Percentiles rank a stretch among this genome's conserved stretches.
These are phyloP conservation scores for Talaromyces borbonicus DNA, from an alignment of 495 filamentous ascomycete genomes.

Conservation along the genomic window DNA sequence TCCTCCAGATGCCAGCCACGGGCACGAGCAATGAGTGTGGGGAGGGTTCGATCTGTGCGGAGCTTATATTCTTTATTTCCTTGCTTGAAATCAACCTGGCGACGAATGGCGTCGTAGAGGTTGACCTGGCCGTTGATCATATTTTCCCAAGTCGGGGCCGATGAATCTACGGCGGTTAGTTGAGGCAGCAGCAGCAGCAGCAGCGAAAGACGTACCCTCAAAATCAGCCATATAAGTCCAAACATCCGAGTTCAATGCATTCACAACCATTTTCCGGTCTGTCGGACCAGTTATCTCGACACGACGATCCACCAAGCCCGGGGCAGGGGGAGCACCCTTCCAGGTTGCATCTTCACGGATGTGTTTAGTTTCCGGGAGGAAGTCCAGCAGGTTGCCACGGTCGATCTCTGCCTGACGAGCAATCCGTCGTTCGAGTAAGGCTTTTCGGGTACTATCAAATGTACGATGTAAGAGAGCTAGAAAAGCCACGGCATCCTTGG, in stretches of 20 bases:
- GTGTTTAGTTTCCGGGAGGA: slow-evolving; percentile 91
- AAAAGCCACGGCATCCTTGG: slow-evolving; percentile 83
- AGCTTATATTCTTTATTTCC: slow-evolving; percentile 96
- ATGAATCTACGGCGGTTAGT: slow-evolving; percentile 59
- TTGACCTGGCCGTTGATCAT: slow-evolving; percentile 99
- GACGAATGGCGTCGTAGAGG: slow-evolving; percentile 92
- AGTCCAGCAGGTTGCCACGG: slow-evolving; percentile 83
- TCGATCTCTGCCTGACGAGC: slow-evolving; percentile 91
- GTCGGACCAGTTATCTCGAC: slow-evolving; percentile 99
- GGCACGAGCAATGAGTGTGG: slow-evolving; percentile 78
- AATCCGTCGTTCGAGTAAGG: slow-evolving; percentile 75
- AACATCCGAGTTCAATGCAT: slow-evolving; percentile 92
- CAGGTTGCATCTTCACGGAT: slow-evolving; percentile 92
- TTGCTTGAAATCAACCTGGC: slow-evolving; percentile 93
- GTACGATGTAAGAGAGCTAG: slow-evolving; percentile 87
- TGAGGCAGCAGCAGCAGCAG: neutral
- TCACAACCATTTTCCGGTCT: slow-evolving; percentile 99
- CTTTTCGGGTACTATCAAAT: slow-evolving; percentile 86
- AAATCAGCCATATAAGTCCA: slow-evolving; percentile 99
- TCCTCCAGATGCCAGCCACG: slow-evolving; percentile 95
- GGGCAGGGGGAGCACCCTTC: slow-evolving; percentile 89
- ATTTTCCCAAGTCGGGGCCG: slow-evolving; percentile 97
- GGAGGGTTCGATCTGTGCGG: slow-evolving; percentile 69
- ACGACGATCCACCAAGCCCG: slow-evolving; percentile 84
- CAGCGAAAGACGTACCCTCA: slow-evolving; percentile 52